Base-by-base conservation (phyloP, 2,329 filamentous ascomycete genomes). In the Trichoderma pleuroti region DNA sequence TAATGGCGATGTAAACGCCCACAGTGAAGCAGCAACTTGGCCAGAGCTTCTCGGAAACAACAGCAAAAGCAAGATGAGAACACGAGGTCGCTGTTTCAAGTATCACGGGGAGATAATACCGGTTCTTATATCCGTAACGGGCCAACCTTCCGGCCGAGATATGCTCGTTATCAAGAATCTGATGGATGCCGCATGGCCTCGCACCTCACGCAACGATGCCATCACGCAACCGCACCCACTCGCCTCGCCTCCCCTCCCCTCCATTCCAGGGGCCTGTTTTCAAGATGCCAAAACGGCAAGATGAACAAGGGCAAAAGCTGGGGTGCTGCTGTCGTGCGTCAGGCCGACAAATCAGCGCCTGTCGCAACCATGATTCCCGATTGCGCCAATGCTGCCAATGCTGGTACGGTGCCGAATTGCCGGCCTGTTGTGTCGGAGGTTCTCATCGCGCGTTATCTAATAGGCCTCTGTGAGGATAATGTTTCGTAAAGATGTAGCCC, bases 161-260 rank as follows among this genome's bases (percentile, higher is more conserved):
- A 30, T 18, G 26, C 26, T 61, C 39, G 56, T 68, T 68, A 68
- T 68, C 65, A 52, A n/a, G 16, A 68, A 42, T 57, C 26, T 24
- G 24, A 32, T 18, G 14, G 12, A 59, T 42, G 16, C 39, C 39
- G 2, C 39, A 24, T 14, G 54, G 9, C 34, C 56, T 68, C 65
- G 65, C 65, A 68, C 65, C 65, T 68, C 56, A 68, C 56, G 5
- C 30, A 52, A 10, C 28, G 56, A 68, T 68, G 65, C 65, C 52
- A 68, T 68, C 65, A 68, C 65, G 65, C 65, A 68, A 68, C 16
- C 56, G 65, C 28, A 28, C 65, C 65, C 36, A 59, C 36, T n/a
- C 36, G 26, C 52, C 26, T 57, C 52, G 28, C 56, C 21, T 34
- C 56, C 28, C 52, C 26, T 57, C 52, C 56, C 56, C 21, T 34